Evolutionary conservation across 768 basidiomycete genomes (phyloP).

Genomic region (Russula abietina): DNA sequence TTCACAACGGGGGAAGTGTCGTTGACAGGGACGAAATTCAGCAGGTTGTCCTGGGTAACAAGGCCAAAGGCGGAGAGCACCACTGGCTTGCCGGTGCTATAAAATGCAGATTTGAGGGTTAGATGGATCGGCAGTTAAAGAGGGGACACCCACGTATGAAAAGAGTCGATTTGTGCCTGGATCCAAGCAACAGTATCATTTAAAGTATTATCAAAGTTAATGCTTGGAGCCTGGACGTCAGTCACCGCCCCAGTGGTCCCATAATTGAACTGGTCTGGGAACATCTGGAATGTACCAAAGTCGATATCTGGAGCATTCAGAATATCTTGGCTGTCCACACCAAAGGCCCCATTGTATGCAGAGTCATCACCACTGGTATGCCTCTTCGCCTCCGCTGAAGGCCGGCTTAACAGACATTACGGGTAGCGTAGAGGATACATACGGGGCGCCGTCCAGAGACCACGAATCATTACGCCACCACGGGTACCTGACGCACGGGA

Average conservation of each 20-base stretch:
- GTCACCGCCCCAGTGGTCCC: constrained; percentile 1
- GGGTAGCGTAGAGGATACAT: not conserved
- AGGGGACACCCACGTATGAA: constrained; percentile 20
- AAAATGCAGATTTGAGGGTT: not conserved
- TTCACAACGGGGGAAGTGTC: constrained; percentile 8
- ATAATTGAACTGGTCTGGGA: constrained; percentile 36
- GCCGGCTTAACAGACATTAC: not conserved
- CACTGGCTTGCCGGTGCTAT: constrained; percentile 33
- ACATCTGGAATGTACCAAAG: constrained; percentile 36
- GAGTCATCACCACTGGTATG: constrained; percentile 25
- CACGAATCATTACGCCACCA: constrained; percentile 25
- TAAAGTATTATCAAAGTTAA: constrained; percentile 27
- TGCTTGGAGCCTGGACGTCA: constrained; percentile 2
- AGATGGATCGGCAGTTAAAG: not conserved
- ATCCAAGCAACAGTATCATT: constrained; percentile 33
- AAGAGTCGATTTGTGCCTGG: constrained; percentile 26
- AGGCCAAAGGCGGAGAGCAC: constrained; percentile 31
- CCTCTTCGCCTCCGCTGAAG: constrained; percentile 15
- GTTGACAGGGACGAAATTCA: constrained; percentile 33
- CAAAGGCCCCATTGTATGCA: constrained; percentile 34
- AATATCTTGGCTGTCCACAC: constrained; percentile 38
- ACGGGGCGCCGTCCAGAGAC: constrained; percentile 27
- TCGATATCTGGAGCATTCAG: constrained; percentile 32
- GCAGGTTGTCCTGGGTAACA: constrained; percentile 28
- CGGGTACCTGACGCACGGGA: constrained; percentile 2